These are phyloP conservation scores for Neurospora sp. DNA, from an alignment of 495 filamentous ascomycete species.

Conservation along the genomic window DNA sequence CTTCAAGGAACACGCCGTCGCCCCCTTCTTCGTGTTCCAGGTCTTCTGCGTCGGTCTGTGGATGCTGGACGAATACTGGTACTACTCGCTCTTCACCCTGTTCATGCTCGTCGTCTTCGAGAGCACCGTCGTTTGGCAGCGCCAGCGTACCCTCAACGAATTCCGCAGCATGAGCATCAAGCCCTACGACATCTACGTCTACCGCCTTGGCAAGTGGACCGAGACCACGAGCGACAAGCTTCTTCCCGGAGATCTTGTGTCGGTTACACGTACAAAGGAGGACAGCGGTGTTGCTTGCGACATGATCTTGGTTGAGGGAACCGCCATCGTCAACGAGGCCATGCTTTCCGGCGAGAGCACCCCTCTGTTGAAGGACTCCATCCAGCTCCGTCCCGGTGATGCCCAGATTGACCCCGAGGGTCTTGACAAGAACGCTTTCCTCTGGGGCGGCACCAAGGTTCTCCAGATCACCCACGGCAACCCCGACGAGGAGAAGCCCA, in stretches of 20 bases:
- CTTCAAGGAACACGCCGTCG: constrained; percentile 96
- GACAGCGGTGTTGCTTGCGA: constrained; percentile 96
- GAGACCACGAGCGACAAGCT: constrained; percentile 90
- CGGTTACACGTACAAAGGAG: constrained; percentile 90
- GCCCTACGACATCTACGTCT: constrained; percentile 89
- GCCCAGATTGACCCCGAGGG: constrained; percentile 82
- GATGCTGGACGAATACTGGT: constrained; percentile 99
- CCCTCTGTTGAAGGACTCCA: constrained; percentile 88
- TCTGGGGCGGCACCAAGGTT: constrained; percentile 96
- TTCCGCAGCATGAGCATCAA: constrained; percentile 99
- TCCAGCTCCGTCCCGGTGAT: constrained; percentile 80
- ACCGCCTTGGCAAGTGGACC: constrained; percentile 72
- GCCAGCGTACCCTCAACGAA: constrained; percentile 90
- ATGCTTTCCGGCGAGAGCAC: constrained; percentile 99
- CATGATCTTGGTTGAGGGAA: constrained; percentile 89
- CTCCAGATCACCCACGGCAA: constrained; percentile 84
- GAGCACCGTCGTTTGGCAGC: constrained; percentile 98
- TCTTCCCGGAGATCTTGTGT: constrained; percentile 91
- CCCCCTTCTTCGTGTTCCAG: constrained; percentile 99
- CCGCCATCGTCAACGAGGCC: constrained; percentile 96
- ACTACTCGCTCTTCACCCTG: constrained; percentile 96
- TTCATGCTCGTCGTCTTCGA: constrained; percentile 98
- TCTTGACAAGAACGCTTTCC: constrained; percentile 90
- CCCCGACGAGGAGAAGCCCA: constrained; percentile 57
- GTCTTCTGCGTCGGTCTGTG: constrained; percentile 97